Evolutionary conservation across 805 yeast species (phyloP), one percentile per base, ranked within the genome.

Genomic region (Yamadazyma insecticola): DNA sequence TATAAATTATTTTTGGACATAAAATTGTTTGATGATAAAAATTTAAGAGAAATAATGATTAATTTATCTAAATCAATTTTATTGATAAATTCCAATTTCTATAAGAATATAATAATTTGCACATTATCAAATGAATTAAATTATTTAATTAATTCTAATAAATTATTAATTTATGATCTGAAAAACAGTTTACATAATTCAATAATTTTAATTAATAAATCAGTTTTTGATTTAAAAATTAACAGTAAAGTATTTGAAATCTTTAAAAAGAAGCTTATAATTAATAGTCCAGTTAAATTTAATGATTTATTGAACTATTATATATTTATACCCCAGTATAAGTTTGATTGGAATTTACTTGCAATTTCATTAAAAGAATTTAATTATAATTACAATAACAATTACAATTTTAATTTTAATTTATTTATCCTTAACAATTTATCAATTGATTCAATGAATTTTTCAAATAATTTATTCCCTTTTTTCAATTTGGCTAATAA

Each of bases 271-370:
- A 67, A 66, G 35, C 44, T 74, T 15, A 47, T 74, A n/a, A 53
- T 73, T 29, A 70, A 64, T 35, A 69, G 76, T 32, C 78, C 80
- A 1, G 44, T 63, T 15, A 68, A 67, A 25, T 68, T 70, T 35
- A 72, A 64, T 28, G 78, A 74, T 39, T 51, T 75, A 33, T 53
- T 76, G 12, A 57, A 67, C 16, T 67, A 65, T 35, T 74, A 75
- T 40, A 50, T 72, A 5, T 58, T 67, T 28, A 41, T 29, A 10
- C 37, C 42, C 25, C 6, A 35, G 33, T 10, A 22, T 15, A 48
- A 50, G 8, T 54, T 54, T 27, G 71, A 72, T 35, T 69, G 77
- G 73, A 50, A 55, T 8, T 44, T 75, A 15, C 48, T 76, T 18
- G 45, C 50, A 11, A 43, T 72, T n/a, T 65, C 78, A 0, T 44